A percentile compares a stretch with the other conserved stretches of the same genome.
Conservation (phyloP, 2,329 filamentous ascomycete species). For the Coleophoma eucalyptorum region DNA sequence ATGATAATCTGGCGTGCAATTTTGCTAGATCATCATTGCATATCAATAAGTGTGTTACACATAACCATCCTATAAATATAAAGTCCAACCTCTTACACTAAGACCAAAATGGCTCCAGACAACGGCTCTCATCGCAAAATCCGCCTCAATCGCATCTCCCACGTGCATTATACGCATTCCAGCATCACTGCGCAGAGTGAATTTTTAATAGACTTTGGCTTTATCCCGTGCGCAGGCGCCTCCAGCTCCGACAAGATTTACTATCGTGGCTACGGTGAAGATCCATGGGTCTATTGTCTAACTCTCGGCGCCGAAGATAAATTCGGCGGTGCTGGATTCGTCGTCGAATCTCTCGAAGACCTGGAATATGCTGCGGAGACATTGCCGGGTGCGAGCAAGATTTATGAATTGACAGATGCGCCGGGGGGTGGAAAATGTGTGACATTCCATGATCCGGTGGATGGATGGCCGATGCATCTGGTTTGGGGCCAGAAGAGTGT, state of each 20-base stretch:
- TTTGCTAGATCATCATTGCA: no score
- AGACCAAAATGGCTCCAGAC: no score
- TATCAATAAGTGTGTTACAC: no score
- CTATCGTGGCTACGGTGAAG: slow-evolving; percentile 57
- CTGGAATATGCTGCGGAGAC: slow-evolving; percentile 42
- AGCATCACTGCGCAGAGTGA: slow-evolving; percentile 13
- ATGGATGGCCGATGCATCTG: slow-evolving; percentile 54
- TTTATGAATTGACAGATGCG: slow-evolving; percentile 47
- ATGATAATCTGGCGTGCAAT: not conserved
- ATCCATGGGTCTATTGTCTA: slow-evolving; percentile 56
- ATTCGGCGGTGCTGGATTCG: slow-evolving; percentile 56
- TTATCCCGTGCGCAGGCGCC: slow-evolving; percentile 7
- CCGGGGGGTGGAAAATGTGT: slow-evolving; percentile 51
- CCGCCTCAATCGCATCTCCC: slow-evolving; percentile 19
- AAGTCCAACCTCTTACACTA: no score
- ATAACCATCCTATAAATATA: no score
- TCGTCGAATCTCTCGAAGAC: slow-evolving; percentile 52
- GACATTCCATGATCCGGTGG: slow-evolving; percentile 45
- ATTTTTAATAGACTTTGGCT: slow-evolving; percentile 23
- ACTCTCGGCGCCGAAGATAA: slow-evolving; percentile 40
- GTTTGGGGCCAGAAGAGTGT: slow-evolving; percentile 47
- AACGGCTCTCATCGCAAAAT: no score
- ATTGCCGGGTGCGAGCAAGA: slow-evolving; percentile 40
- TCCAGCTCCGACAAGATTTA: slow-evolving; percentile 40
- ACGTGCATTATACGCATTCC: slow-evolving; percentile 21